Conservation (phyloP, 2,329 filamentous ascomycete species). For the Claviceps pusilla region DNA sequence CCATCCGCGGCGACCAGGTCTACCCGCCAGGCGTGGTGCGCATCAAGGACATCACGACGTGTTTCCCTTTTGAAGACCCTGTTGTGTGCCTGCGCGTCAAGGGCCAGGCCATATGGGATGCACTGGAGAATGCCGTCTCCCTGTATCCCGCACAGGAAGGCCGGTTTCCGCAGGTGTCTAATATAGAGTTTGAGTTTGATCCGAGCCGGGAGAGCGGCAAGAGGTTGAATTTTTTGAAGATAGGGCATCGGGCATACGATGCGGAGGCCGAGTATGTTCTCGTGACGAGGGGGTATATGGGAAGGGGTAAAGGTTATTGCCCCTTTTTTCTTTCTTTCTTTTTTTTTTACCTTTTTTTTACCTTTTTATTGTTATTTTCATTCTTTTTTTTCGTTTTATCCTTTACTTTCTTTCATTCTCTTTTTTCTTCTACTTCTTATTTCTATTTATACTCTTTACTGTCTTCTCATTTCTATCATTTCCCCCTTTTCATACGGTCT, state of each 20-base stretch:
- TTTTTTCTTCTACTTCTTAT: background rate
- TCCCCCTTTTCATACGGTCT: too few relatives aligned
- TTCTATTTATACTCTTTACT: too few relatives aligned
- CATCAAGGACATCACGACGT: conserved; percentile 71
- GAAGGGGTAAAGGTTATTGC: conserved; percentile 49
- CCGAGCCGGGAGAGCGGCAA: conserved; percentile 42
- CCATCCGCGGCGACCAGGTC: conserved; percentile 75
- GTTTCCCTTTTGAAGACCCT: conserved; percentile 86
- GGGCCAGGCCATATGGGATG: conserved; percentile 60
- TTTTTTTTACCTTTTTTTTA: background rate
- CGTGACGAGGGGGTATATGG: conserved; percentile 80
- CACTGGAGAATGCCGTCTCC: conserved; percentile 70
- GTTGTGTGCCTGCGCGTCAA: conserved; percentile 61
- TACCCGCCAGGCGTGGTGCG: conserved; percentile 67
- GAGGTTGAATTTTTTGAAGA: conserved; percentile 46
- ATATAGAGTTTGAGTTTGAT: conserved; percentile 63
- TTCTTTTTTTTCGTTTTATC: background rate
- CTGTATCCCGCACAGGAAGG: conserved; percentile 71
- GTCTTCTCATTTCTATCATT: too few relatives aligned
- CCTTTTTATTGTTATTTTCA: background rate
- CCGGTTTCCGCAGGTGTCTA: conserved; percentile 74
- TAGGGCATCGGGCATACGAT: conserved; percentile 48
- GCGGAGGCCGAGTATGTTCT: conserved; percentile 51
- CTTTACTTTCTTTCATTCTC: background rate
- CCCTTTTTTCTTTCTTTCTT: background rate